Percentiles rank a stretch among this genome's conserved stretches.
Conservation (phyloP, 306 rosid genomes). For the Glycine tomentella region DNA sequence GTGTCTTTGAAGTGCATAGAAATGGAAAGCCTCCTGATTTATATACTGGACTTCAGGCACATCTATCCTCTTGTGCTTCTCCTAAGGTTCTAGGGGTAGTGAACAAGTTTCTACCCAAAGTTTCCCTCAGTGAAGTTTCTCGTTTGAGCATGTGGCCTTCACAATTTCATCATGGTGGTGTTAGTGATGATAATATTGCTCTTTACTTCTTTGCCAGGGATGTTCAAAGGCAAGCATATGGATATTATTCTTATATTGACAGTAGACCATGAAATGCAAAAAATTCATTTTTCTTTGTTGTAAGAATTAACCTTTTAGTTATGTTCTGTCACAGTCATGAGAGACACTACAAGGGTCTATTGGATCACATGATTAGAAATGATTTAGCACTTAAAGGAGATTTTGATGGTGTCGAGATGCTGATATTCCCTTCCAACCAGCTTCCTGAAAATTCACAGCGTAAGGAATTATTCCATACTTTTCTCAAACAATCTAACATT, state of each 20-base stretch:
- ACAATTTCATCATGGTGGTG: slow-evolving; percentile 76
- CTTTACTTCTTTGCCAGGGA: slow-evolving; percentile 95
- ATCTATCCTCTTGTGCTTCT: slow-evolving; percentile 88
- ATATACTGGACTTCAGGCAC: slow-evolving; percentile 85
- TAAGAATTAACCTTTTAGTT: slow-evolving; percentile 25
- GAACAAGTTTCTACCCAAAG: slow-evolving; percentile 62
- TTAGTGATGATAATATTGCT: slow-evolving; percentile 86
- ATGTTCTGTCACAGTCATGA: slow-evolving; percentile 68
- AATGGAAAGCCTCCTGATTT: slow-evolving; percentile 65
- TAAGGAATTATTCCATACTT: slow-evolving; percentile 59
- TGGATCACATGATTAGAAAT: slow-evolving; percentile 83
- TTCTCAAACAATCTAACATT: slow-evolving; percentile 34
- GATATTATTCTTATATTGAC: slow-evolving; percentile 27
- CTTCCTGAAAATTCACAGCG: slow-evolving; percentile 95
- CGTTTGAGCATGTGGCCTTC: slow-evolving; percentile 92
- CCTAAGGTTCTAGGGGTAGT: slow-evolving; percentile 78
- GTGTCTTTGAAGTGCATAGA: slow-evolving; percentile 85
- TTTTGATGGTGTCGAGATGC: slow-evolving; percentile 80
- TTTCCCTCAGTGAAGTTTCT: slow-evolving; percentile 78
- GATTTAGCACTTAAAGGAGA: slow-evolving; percentile 89
- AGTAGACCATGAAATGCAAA: slow-evolving; percentile 16
- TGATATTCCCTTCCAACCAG: slow-evolving; percentile 89
- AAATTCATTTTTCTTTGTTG: slow-evolving; percentile 17
- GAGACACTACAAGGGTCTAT: slow-evolving; percentile 70
- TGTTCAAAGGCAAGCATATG: slow-evolving; percentile 63